Percentiles rank a stretch among this genome's conserved stretches.
These are phyloP conservation scores for Auricularia cornea DNA, from an alignment of 768 basidiomycete genomes.

Conservation along the genomic window DNA sequence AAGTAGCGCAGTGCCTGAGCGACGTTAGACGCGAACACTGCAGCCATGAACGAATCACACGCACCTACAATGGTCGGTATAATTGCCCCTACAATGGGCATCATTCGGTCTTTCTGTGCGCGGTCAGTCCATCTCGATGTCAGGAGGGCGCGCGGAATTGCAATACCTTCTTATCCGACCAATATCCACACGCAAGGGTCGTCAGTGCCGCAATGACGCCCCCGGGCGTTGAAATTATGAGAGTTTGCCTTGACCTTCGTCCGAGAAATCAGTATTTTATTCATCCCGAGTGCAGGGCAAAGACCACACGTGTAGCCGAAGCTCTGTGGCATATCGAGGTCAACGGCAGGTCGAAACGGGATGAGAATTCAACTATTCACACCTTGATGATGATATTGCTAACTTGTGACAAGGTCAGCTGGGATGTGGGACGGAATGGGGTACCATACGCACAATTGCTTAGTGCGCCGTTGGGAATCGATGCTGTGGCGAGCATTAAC, in stretches of 20 bases:
- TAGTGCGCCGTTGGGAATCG: conserved; percentile 56
- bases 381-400: conserved; percentile 52
- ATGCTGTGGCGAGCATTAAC: conserved; percentile 51
- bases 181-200: conserved; percentile 50
- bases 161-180: conserved; percentile 58
- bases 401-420: conserved; percentile 26
- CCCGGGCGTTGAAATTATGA: conserved; percentile 50
- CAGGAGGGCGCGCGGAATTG: too few species aligned
- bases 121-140: too few species aligned
- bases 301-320: conserved; percentile 53
- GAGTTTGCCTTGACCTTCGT: conserved; percentile 45
- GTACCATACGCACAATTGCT: conserved; percentile 46
- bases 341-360: not conserved
- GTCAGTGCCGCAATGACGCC: conserved; percentile 43
- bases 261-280: too few species aligned
- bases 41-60: not conserved
- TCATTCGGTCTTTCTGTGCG: conserved; percentile 46
- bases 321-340: conserved; percentile 13
- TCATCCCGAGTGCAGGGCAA: not conserved
- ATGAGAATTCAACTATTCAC: not conserved
- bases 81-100: conserved; percentile 49
- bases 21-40: not conserved
- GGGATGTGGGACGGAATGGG: not conserved
- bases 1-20: conserved; percentile 40
- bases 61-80: not conserved